phyloP scores from a whole-genome alignment of 2,329 filamentous ascomycete genomes.

The Pseudogymnoascus destructans region DNA sequence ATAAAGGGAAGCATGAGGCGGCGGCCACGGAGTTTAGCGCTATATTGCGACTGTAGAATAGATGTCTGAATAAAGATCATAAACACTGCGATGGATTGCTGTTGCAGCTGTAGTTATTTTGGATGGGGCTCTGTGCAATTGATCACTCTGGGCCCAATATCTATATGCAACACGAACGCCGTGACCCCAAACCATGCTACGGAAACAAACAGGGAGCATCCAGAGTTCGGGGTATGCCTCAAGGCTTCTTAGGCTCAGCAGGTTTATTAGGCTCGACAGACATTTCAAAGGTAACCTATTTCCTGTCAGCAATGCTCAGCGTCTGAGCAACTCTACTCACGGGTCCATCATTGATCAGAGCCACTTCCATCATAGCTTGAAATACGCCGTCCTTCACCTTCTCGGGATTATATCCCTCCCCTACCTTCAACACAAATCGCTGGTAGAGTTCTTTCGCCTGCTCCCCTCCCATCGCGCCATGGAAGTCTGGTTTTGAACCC shows the following conservation, averaged over 20 bases:
- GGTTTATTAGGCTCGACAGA: not conserved
- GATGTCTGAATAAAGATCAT: conserved; percentile 9
- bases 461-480: conserved; percentile 66
- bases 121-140: not conserved
- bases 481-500: conserved; percentile 89
- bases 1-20: conserved; percentile 9
- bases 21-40: conserved; percentile 8
- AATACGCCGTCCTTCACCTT: conserved; percentile 92
- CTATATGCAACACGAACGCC: not conserved
- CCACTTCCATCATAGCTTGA: conserved; percentile 98
- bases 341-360: conserved; percentile 73
- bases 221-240: not conserved
- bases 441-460: conserved; percentile 74
- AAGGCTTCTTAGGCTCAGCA: not conserved
- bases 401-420: conserved; percentile 55
- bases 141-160: not conserved
- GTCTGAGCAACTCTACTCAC: conserved; percentile 29
- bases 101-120: not conserved
- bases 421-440: conserved; percentile 66
- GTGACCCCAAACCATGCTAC: not conserved
- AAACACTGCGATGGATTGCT: not conserved
- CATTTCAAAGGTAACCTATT: conserved; percentile 3
- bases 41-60: conserved; percentile 10
- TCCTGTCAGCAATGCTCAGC: not conserved
- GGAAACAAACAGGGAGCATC: not conserved